A percentile compares a stretch with the other conserved stretches of the same genome.
Evolutionary conservation across 176 grass and related monocot genomes (phyloP).

Genomic region (Sorghum bicolor): DNA sequence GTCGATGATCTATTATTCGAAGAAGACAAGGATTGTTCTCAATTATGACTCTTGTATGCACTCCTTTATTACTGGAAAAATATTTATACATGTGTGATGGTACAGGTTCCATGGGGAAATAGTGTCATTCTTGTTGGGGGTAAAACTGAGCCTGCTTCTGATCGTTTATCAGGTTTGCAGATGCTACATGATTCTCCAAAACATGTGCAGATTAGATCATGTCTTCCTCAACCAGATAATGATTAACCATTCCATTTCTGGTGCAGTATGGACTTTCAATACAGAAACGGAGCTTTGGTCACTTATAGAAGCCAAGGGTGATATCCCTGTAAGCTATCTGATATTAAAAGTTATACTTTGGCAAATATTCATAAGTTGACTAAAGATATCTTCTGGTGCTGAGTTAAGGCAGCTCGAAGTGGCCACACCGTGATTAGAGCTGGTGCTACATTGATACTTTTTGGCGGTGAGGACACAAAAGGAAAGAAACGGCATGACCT

Average conservation of each 20-base stretch:
- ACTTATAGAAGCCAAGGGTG: slow-evolving; percentile 83
- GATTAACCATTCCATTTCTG: slow-evolving; percentile 28
- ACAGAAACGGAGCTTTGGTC: slow-evolving; percentile 79
- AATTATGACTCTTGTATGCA: not conserved
- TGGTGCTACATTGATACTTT: slow-evolving; percentile 79
- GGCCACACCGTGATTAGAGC: slow-evolving; percentile 83
- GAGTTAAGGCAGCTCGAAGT: slow-evolving; percentile 69
- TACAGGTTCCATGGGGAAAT: slow-evolving; percentile 79
- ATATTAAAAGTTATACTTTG: not conserved
- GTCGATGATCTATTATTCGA: not conserved
- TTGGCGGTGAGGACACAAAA: slow-evolving; percentile 88
- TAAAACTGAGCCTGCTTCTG: slow-evolving; percentile 79
- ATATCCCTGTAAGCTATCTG: slow-evolving; percentile 75
- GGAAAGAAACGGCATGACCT: slow-evolving; percentile 94
- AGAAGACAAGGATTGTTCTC: not conserved
- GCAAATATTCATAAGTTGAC: slow-evolving; percentile 6
- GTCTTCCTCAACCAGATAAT: not conserved
- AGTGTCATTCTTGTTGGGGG: slow-evolving; percentile 83
- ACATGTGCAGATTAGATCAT: not conserved
- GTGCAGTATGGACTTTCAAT: slow-evolving; percentile 89
- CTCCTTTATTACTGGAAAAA: not conserved
- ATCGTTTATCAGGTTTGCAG: slow-evolving; percentile 72
- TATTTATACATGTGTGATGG: not conserved
- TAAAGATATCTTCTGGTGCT: slow-evolving; percentile 14
- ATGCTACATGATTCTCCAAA: slow-evolving; percentile 15